phyloP scores from a whole-genome alignment of 1,284 basidiomycete species.

The Mrakiaceae sp. region DNA sequence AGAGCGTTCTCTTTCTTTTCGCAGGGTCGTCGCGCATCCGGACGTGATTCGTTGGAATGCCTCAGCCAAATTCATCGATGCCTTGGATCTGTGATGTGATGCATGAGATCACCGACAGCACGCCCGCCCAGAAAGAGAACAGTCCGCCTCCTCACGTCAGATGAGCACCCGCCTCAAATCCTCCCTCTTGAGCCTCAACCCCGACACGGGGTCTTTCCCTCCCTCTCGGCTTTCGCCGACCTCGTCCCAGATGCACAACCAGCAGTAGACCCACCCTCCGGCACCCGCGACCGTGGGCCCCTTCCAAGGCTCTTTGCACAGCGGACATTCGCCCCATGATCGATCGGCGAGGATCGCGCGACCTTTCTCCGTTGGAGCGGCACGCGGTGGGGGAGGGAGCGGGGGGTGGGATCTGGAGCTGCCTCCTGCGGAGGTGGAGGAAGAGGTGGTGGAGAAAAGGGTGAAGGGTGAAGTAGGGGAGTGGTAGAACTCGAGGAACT shows the following conservation, averaged over 20 bases:
- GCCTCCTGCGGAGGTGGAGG: conserved; percentile 43
- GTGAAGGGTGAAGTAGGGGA: conserved; percentile 84
- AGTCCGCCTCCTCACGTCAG: too few relatives aligned
- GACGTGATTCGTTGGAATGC: conserved; percentile 59
- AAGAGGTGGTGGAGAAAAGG: conserved; percentile 50
- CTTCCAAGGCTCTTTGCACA: conserved; percentile 63
- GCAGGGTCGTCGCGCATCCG: conserved; percentile 28
- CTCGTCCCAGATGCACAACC: background rate
- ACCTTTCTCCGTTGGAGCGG: conserved; percentile 47
- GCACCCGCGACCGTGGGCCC: conserved; percentile 64
- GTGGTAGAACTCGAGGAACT: conserved; percentile 99
- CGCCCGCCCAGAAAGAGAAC: too few relatives aligned
- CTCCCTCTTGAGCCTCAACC: too few relatives aligned
- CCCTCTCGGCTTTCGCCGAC: too few relatives aligned
- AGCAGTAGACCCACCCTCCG: conserved; percentile 8
- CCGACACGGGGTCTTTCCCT: too few relatives aligned
- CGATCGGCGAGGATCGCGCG: conserved; percentile 39
- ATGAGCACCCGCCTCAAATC: too few relatives aligned
- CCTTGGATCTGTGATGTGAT: too few relatives aligned
- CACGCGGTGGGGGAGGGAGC: conserved; percentile 61
- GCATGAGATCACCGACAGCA: too few relatives aligned
- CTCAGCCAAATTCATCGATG: too few relatives aligned
- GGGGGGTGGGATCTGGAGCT: conserved; percentile 41
- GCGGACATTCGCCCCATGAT: conserved; percentile 68
- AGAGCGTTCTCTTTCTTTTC: background rate